Evolutionary conservation across 768 basidiomycete genomes (phyloP), one percentile per base, ranked within the genome.

Genomic region (Suillus americanus): DNA sequence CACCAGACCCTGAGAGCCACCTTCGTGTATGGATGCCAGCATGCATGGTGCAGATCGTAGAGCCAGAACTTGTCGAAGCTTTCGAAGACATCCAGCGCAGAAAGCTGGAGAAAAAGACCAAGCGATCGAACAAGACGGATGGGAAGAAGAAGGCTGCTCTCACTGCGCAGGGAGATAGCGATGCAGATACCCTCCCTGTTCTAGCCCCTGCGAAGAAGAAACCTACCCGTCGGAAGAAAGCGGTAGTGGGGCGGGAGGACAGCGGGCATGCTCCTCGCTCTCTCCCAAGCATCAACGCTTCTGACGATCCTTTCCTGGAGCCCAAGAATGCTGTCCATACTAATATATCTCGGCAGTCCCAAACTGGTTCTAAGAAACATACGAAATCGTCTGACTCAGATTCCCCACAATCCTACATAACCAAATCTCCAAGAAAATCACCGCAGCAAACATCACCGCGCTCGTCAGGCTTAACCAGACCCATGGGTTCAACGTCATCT

Each of bases 21-120:
- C 73, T 89, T 57, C 82, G 89, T 16, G 73, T 94, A 13, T 97
- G 94, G 94, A 83, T 95, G 76, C 91, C 94, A 0, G 92, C 90
- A 28, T 88, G 83, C 61, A 89, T 97, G 82, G 84, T 95, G 13
- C 76, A 79, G 14, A 74, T 86, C 38, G 92, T 85, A 2, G 89
- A 87, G 65, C 90, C 92, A 10, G 75, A 77, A 4, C 72, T 96
- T 28, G 89, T 89, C 5, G 76, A 83, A 50, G 82, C 82, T 20
- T 95, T 82, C 67, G 86, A 92, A 64, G 82, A 79, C 13, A 68
- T 70, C 18, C 75, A 81, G 66, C 79, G 79, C 64, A 75, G 72
- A 64, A 91, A 87, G 68, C 73, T 74, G 45, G 78, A 74, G 45
- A 86, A 86, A 74, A 85, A 87, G 71, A 71, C 78, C 20, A 77